Evolutionary conservation across 805 yeast genomes (phyloP).

Genomic region (Yarrowia sp.): DNA sequence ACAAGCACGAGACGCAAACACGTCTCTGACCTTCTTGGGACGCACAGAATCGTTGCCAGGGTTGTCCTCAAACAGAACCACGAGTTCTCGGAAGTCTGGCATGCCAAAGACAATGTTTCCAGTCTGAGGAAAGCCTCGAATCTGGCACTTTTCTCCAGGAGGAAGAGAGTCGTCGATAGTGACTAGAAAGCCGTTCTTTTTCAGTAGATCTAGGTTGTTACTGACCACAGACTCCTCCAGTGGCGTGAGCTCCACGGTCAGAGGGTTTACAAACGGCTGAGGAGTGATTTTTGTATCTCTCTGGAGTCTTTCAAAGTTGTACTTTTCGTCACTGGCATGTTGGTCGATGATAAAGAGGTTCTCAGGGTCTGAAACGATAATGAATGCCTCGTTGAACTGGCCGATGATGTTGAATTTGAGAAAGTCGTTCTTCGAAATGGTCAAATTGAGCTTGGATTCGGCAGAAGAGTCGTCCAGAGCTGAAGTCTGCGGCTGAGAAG

Average conservation of each 20-base stretch:
- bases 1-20: constrained; percentile 96
- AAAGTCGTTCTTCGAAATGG: constrained; percentile 77
- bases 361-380: constrained; percentile 61
- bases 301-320: constrained; percentile 78
- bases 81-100: constrained; percentile 75
- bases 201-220: constrained; percentile 64
- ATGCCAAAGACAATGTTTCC: constrained; percentile 69
- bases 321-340: constrained; percentile 97
- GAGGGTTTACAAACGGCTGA: constrained; percentile 73
- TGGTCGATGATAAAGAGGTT: constrained; percentile 92
- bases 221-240: constrained; percentile 78
- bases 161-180: constrained; percentile 56
- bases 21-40: constrained; percentile 78
- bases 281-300: constrained; percentile 62
- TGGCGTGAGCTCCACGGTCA: constrained; percentile 66
- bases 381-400: constrained; percentile 94
- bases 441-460: constrained; percentile 64
- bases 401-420: constrained; percentile 80
- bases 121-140: constrained; percentile 75
- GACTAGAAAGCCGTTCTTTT: constrained; percentile 78
- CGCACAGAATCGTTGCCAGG: constrained; percentile 57
- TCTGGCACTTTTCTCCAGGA: constrained; percentile 63
- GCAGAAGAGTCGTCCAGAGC: constrained; percentile 51
- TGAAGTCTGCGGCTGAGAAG: neutral
- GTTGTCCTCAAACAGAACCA: constrained; percentile 67